Base-by-base conservation (phyloP, 2,329 filamentous ascomycete species). In the Fusarium temperatum region DNA sequence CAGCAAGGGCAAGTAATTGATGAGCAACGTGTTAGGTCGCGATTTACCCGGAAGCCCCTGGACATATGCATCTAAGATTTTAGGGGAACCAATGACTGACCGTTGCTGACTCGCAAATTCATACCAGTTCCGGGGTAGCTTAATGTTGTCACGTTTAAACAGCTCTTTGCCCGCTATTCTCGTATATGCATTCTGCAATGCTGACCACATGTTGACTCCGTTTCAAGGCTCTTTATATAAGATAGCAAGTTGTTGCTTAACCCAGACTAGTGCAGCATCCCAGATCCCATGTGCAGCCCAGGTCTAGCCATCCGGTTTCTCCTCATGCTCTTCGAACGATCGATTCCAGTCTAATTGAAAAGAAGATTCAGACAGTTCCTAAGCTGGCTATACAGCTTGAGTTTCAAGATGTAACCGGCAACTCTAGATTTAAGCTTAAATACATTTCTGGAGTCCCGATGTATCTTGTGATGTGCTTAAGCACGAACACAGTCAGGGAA, bases 1-100 rank as follows among this genome's bases (percentile, higher is more conserved):
- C 14, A 0, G 8, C 1, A 7, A 11, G 17, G 11, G 4, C 30
- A 8, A 5, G 6, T 0, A 10, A 51, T 14, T 51, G n/a, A 24
- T 2, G 5, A 26, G n/a, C 12, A 36, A 53, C n/a, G 48, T 36
- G 17, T 24, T 15, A 8, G 17, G 13, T 24, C 1, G 17, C n/a
- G 17, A 53, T 53, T 51, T 53, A 53, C 2, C 30, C n/a, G 17
- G 17, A 36, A 15, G 30, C 9, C n/a, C 48, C 30, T 28, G 8
- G 35, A 1, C 10, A n/a, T n/a, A 28, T 38, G 51, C 51, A 18
- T 22, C 51, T 38, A 54, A n/a, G 51, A 54, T 38, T 38, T 38
- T 38, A 38, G 24, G n/a, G 30, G 11, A 15, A 1, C 13, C 4
- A 53, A 35, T 53, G 3, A 5, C 12, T 24, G 3, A 9, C 30